phyloP scores from a whole-genome alignment of 768 basidiomycete species.

The Psilocybe subaeruginosa region DNA sequence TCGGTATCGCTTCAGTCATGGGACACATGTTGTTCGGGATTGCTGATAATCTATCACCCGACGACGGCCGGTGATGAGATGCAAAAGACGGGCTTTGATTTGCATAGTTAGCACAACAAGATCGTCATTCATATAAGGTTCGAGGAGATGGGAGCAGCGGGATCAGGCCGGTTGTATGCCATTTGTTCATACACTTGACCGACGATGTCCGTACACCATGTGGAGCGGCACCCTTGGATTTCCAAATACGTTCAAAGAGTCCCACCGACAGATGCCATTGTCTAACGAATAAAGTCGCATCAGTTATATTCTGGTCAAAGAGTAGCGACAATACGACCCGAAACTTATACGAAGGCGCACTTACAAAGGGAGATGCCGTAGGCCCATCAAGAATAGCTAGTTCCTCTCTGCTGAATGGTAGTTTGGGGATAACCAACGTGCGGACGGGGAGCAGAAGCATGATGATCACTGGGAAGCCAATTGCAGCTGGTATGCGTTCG shows the following conservation, averaged over 20 bases:
- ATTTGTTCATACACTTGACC: background rate
- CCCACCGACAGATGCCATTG: conserved; percentile 24
- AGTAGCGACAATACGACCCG: conserved; percentile 42
- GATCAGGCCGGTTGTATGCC: background rate
- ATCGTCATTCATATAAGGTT: too few species aligned
- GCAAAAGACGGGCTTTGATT: too few species aligned
- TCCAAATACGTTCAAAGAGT: conserved; percentile 8
- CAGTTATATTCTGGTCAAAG: background rate
- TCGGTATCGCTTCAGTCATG: too few species aligned
- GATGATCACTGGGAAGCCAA: conserved; percentile 91
- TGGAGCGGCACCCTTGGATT: background rate
- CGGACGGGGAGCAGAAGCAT: conserved; percentile 81
- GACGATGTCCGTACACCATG: background rate
- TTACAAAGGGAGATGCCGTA: conserved; percentile 84
- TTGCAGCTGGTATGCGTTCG: conserved; percentile 60
- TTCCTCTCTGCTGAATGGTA: conserved; percentile 80
- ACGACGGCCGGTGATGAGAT: too few species aligned
- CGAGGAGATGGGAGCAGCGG: too few species aligned
- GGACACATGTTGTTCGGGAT: too few species aligned
- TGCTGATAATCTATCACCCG: too few species aligned
- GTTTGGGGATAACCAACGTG: conserved; percentile 65
- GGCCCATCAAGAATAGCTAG: conserved; percentile 87
- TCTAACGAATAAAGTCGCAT: conserved; percentile 7
- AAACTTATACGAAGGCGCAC: conserved; percentile 23
- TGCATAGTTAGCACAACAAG: too few species aligned